Evolutionary conservation across 2,329 filamentous ascomycete genomes (phyloP), one percentile per base, ranked within the genome.

Genomic region (Pseudocercospora musae): DNA sequence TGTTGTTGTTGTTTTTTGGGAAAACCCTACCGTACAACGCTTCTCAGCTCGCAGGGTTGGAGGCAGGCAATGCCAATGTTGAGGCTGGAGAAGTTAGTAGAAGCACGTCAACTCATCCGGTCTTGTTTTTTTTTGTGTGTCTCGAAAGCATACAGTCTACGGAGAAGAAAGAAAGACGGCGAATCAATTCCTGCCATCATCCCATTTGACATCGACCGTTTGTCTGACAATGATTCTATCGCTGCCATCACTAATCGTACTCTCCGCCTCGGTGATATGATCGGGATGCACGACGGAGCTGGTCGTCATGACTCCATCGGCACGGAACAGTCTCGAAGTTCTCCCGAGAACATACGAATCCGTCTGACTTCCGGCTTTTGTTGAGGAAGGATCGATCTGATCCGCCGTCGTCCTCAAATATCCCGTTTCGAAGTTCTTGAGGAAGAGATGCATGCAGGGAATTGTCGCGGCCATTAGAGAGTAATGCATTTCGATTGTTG

Each of bases 381-480:
- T 25, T 20, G 48, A 33, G 3, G 46, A 53, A n/a, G 60, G 60
- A 11, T 58, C 60, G 50, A 62, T 31, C 44, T 66, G 64, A 10
- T 59, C 58, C 8, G 49, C 54, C 5, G 60, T 66, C 4, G 61
- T 60, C n/a, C 64, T 50, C 7, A 66, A 31, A 25, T 59, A 63
- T 4, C 62, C 64, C 18, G 62, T 66, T 18, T 50, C 59, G 59
- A 66, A 66, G 5, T 61, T 42, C 15, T 52, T 48, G 23, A 66
- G 58, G 50, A 66, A 66, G 20, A 66, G 59, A 56, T 64, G 64
- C 61, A 66, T 63, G 52, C 64, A 66, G 2, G 64, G 64, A n/a
- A 66, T 63, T 7, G 64, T 66, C 13, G 64, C 64, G 7, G 64
- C 61, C 61, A 66, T 63, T 4, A 66, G 48, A 9, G 50, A 58